Evolutionary conservation across 805 yeast genomes (phyloP).

Genomic region (Ogataea polymorpha): DNA sequence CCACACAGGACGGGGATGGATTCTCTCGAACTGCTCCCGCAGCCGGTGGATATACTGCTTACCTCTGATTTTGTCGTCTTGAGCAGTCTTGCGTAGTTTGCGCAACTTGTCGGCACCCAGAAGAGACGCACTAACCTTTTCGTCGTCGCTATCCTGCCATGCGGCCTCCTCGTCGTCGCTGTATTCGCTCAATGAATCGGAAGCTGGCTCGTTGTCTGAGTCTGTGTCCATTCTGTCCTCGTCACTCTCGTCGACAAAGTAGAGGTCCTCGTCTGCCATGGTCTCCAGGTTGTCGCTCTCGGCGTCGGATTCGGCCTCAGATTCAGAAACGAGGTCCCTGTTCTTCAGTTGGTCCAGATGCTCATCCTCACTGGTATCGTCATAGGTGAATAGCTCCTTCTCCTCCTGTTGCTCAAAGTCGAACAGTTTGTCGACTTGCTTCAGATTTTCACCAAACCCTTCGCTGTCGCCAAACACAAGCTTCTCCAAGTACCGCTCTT

Average conservation of each 20-base stretch:
- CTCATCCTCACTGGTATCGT: conserved; percentile 31
- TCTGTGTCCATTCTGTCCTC: conserved; percentile 37
- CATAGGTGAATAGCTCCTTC: conserved; percentile 18
- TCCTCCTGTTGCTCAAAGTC: conserved; percentile 43
- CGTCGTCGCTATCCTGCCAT: conserved; percentile 95
- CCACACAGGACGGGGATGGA: conserved; percentile 88
- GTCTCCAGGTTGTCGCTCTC: conserved; percentile 33
- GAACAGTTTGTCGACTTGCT: conserved; percentile 55
- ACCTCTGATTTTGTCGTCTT: conserved; percentile 34
- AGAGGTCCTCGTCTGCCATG: conserved; percentile 38
- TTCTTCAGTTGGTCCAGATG: conserved; percentile 42
- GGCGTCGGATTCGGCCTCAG: conserved; percentile 27
- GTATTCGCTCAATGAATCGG: conserved; percentile 31
- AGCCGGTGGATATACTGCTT: conserved; percentile 34
- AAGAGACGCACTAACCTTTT: conserved; percentile 59
- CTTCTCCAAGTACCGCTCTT: conserved; percentile 75
- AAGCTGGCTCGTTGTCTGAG: conserved; percentile 23
- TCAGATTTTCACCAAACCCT: conserved; percentile 66
- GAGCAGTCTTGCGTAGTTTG: conserved; percentile 63
- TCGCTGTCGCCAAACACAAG: conserved; percentile 86
- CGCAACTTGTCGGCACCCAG: conserved; percentile 54
- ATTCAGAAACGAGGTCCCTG: conserved; percentile 33
- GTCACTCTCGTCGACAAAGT: conserved; percentile 49
- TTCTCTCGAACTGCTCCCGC: conserved; percentile 61
- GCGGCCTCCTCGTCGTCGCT: conserved; percentile 36